Conservation (phyloP, 192 early-diverging fungal genomes). For the Rhizoclosmatium globosum region DNA sequence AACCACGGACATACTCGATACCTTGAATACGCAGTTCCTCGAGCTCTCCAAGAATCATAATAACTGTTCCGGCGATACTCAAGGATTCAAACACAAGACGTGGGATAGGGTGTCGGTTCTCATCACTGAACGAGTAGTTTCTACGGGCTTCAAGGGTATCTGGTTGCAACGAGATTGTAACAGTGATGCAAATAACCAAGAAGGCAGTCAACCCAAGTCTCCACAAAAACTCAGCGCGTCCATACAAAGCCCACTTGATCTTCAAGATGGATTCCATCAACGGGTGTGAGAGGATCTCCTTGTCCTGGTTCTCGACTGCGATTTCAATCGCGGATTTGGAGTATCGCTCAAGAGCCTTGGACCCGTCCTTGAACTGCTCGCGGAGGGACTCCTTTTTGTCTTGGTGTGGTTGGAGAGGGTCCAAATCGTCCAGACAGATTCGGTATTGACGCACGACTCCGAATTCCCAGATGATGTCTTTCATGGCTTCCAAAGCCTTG, state of each 20-base stretch:
- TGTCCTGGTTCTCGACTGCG: constrained; percentile 34
- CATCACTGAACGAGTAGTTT: constrained; percentile 13
- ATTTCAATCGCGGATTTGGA: constrained; percentile 32
- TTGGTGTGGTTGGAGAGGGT: constrained; percentile 20
- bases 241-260: constrained; percentile 45
- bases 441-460: constrained; percentile 33
- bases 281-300: constrained; percentile 28
- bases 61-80: not conserved
- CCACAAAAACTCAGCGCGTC: constrained; percentile 19
- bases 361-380: not conserved
- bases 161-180: constrained; percentile 27
- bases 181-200: constrained; percentile 6
- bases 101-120: not conserved
- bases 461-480: constrained; percentile 37
- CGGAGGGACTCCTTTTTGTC: not conserved
- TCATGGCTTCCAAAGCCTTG: constrained; percentile 24
- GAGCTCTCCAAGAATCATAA: constrained; percentile 11
- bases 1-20: constrained; percentile 16
- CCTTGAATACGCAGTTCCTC: constrained; percentile 21
- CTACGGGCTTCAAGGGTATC: not conserved
- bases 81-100: constrained; percentile 17
- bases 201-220: constrained; percentile 18
- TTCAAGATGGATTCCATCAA: constrained; percentile 30
- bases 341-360: not conserved
- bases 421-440: constrained; percentile 26